These are phyloP conservation scores for Fusarium chlamydosporum DNA, from an alignment of 2,329 filamentous ascomycete genomes.

Conservation along the genomic window DNA sequence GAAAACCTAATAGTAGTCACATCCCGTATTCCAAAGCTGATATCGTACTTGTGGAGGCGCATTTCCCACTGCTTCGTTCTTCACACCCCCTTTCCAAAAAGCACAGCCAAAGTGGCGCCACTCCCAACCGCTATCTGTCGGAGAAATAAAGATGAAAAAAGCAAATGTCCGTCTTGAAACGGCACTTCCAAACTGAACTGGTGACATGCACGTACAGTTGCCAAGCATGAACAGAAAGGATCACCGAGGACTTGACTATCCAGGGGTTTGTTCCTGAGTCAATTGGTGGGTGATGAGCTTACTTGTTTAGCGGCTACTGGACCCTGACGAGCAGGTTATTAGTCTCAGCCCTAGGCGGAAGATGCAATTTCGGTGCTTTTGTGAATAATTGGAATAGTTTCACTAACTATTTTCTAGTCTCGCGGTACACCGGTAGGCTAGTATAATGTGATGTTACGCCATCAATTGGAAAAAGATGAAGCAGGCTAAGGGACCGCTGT, in stretches of 20 bases:
- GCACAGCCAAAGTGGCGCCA: constrained; percentile 21
- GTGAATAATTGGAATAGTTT: neutral
- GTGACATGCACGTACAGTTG: neutral
- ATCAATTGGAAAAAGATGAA: neutral
- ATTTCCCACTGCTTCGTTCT: constrained; percentile 1
- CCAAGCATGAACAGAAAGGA: neutral
- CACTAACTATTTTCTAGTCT: neutral
- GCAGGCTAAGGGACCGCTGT: neutral
- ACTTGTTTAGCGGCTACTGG: neutral
- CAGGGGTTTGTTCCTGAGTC: constrained; percentile 1
- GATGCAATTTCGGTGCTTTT: constrained; percentile 5
- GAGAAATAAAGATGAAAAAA: neutral
- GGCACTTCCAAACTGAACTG: neutral
- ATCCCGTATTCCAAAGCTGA: constrained; percentile 5
- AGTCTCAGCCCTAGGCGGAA: constrained; percentile 1
- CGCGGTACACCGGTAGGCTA: constrained; percentile 1
- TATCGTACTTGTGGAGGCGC: constrained; percentile 4
- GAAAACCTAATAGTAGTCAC: neutral
- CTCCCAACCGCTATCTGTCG: too few relatives aligned
- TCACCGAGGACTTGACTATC: neutral
- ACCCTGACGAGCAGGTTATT: constrained; percentile 2
- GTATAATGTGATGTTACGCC: neutral
- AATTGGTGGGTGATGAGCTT: neutral
- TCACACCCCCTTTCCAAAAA: constrained; percentile 14
- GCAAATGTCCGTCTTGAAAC: constrained; percentile 23